Evolutionary conservation across 495 filamentous ascomycete species (phyloP), one percentile per base, ranked within the genome.

Genomic region (Extremus antarcticus): DNA sequence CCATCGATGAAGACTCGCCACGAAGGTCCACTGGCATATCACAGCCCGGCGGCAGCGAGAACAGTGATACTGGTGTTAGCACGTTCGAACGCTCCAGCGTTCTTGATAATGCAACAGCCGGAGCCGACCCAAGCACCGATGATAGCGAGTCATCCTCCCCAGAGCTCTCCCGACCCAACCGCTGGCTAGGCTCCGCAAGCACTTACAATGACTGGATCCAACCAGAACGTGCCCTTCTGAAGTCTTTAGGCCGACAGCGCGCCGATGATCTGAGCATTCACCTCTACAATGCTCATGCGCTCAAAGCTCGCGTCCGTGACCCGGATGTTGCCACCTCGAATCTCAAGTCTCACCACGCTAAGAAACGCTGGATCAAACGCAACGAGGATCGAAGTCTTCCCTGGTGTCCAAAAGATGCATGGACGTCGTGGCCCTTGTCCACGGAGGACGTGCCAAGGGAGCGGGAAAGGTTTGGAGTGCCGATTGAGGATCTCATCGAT

Each of bases 391-490:
- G 16, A 54, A 67, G 61, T 59, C 67, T 41, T 50, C 60, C 32
- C 61, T 66, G 56, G 53, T 56, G 60, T 22, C 59, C 68, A 1
- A 43, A 53, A 35, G 47, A 50, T 15, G n/a, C 22, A 25, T 94
- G 88, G 88, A 84, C 84, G 2, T 84, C 87, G 0, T 95, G 89
- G 89, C 89, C 89, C 19, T 59, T 90, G 68, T 67, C 67, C 16
- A 72, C 75, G 20, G 64, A 71, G 11, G 68, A 73, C 8, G 85
- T 90, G 17, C 84, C 85, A 2, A 73, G 76, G n/a, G 65, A 70
- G 10, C 72, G 72, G 20, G 77, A 82, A 51, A 25, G 47, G n/a
- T 56, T 75, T 47, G 68, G 68, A 0, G 29, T 20, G 19, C 13
- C 43, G 9, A 19, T 13, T 21, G n/a, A 24, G 7, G 20, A 19